Percentiles rank a stretch among this genome's conserved stretches.
Evolutionary conservation across 1,284 basidiomycete genomes (phyloP).

Genomic region (Mycena sp.): DNA sequence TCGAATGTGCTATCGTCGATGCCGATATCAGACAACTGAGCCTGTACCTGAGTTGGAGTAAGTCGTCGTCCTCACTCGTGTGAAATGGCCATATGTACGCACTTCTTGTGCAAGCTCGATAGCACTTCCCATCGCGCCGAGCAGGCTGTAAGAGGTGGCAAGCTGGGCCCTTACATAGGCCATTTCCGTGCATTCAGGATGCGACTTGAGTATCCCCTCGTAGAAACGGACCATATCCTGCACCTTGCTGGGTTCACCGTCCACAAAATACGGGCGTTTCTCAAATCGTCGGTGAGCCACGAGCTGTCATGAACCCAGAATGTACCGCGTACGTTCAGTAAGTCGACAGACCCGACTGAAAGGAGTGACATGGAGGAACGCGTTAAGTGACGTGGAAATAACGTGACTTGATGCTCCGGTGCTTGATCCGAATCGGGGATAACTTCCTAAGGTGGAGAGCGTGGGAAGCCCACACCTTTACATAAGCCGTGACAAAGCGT

Average conservation of each 20-base stretch:
- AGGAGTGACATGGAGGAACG: neutral
- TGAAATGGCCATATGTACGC: constrained; percentile 3
- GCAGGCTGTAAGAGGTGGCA: constrained; percentile 1
- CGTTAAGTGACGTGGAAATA: too few relatives aligned
- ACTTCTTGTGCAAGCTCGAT: too few relatives aligned
- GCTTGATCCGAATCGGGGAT: too few relatives aligned
- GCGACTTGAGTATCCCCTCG: constrained; percentile 8
- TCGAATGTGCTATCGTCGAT: constrained; percentile 3
- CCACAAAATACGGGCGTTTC: constrained; percentile 8
- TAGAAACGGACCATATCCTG: constrained; percentile 8
- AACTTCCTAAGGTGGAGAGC: too few relatives aligned
- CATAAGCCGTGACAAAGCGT: too few relatives aligned
- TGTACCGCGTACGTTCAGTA: constrained; percentile 4
- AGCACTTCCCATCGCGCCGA: constrained; percentile 11
- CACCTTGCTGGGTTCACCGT: neutral
- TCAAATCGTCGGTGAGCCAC: neutral
- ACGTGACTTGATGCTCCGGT: too few relatives aligned
- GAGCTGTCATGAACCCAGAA: neutral
- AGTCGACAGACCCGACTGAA: constrained; percentile 3
- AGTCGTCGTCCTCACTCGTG: neutral
- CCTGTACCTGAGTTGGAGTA: constrained; percentile 2
- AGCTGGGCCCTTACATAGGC: constrained; percentile 14
- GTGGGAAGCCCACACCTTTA: too few relatives aligned
- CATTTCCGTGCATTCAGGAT: constrained; percentile 10
- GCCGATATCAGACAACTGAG: constrained; percentile 12